Evolutionary conservation across 2,329 filamentous ascomycete genomes (phyloP).

Genomic region (Claviceps sorghi): DNA sequence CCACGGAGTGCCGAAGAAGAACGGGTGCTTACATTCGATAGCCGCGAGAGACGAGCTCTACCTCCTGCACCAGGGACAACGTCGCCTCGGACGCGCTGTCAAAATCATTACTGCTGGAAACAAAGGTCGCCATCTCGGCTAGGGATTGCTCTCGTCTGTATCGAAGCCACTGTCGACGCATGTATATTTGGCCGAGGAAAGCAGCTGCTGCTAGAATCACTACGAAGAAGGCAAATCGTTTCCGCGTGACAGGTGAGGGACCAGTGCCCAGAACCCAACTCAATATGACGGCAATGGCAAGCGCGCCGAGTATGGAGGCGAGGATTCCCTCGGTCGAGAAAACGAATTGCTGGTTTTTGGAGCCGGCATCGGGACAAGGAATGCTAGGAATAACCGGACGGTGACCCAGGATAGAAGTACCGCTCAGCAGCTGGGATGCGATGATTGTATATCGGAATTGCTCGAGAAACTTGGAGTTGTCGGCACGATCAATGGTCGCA

Average conservation of each 20-base stretch:
- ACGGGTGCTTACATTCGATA: constrained; percentile 56
- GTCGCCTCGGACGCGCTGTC: constrained; percentile 65
- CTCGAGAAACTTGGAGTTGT: constrained; percentile 77
- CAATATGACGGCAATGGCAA: constrained; percentile 55
- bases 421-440: constrained; percentile 74
- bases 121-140: constrained; percentile 51
- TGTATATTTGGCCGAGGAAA: constrained; percentile 48
- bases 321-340: constrained; percentile 32
- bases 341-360: constrained; percentile 14
- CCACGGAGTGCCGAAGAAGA: neutral
- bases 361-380: constrained; percentile 6
- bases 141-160: constrained; percentile 64
- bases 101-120: constrained; percentile 63
- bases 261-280: constrained; percentile 51
- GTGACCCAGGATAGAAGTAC: constrained; percentile 38
- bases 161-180: constrained; percentile 68
- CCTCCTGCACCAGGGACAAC: constrained; percentile 75
- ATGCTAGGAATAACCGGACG: constrained; percentile 12
- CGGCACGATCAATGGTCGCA: constrained; percentile 56
- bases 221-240: constrained; percentile 35
- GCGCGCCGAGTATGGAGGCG: constrained; percentile 35
- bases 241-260: constrained; percentile 38
- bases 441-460: constrained; percentile 89
- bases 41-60: constrained; percentile 85
- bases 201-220: constrained; percentile 40